phyloP scores from a whole-genome alignment of 2,329 filamentous ascomycete species.

The Fusarium secorum region DNA sequence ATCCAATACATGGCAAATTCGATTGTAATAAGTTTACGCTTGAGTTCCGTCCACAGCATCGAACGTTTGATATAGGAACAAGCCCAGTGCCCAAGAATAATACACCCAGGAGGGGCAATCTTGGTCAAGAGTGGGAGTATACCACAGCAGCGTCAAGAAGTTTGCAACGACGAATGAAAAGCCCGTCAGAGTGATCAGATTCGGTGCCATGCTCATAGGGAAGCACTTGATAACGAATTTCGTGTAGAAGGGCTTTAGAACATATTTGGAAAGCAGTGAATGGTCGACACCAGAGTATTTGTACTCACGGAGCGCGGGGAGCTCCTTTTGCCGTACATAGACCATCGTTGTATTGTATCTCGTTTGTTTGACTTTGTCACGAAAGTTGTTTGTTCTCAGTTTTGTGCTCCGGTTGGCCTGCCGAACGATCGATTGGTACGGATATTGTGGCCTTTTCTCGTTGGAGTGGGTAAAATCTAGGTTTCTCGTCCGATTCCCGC shows the following conservation, averaged over 20 bases:
- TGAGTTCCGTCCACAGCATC: slow-evolving; percentile 96
- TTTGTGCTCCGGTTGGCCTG: slow-evolving; percentile 4
- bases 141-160: slow-evolving; percentile 92
- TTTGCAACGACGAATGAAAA: slow-evolving; percentile 91
- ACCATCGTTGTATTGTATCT: slow-evolving; percentile 69
- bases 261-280: slow-evolving; percentile 87
- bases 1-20: background rate
- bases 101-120: slow-evolving; percentile 97
- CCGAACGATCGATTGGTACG: slow-evolving; percentile 4
- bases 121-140: slow-evolving; percentile 90
- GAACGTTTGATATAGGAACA: slow-evolving; percentile 98
- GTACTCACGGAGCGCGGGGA: slow-evolving; percentile 90
- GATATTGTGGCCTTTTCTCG: slow-evolving; percentile 27
- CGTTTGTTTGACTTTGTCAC: background rate
- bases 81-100: slow-evolving; percentile 84
- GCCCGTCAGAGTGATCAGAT: slow-evolving; percentile 87
- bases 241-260: slow-evolving; percentile 97
- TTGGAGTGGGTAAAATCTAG: slow-evolving; percentile 22
- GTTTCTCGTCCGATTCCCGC: slow-evolving; percentile 21
- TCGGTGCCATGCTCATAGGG: slow-evolving; percentile 92
- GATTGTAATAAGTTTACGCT: slow-evolving; percentile 67
- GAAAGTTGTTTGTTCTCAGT: background rate
- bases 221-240: slow-evolving; percentile 94
- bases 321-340: slow-evolving; percentile 91
- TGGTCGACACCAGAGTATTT: slow-evolving; percentile 94